Evolutionary conservation across 2,329 filamentous ascomycete species (phyloP), one percentile per base, ranked within the genome.

Genomic region (Atkinsonella hypoxylon): DNA sequence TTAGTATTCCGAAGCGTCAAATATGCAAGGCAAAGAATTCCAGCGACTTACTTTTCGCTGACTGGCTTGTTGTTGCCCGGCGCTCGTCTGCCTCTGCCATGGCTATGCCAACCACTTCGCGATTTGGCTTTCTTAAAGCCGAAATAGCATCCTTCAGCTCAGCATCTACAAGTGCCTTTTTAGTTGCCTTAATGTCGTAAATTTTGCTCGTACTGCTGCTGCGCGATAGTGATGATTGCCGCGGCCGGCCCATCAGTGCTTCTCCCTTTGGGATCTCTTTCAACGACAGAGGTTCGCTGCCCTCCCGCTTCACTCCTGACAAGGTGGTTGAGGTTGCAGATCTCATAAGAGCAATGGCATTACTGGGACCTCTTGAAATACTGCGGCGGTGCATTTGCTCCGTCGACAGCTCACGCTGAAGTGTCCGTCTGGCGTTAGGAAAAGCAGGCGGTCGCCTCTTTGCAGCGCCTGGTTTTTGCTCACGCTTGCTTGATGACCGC

Each of bases 71-170:
- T 15, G 70, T 70, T 5, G 72, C 69, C 49, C 82, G 77, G 57
- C 76, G 77, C 62, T 89, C 83, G 4, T 79, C 76, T 26, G 79
- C 82, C 56, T 87, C 84, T 3, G 77, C 79, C 51, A 86, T 73
- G 38, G 80, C 76, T 58, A 81, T 82, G 32, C 81, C 81, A 12
- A 83, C 84, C 40, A 85, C 72, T 20, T 79, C 76, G 44, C 87
- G 78, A 59, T 91, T 89, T 1, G 87, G 87, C 64, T 83, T 88
- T 62, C 85, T 83, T 41, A 91, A 64, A 10, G 82, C 77, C 6
- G 78, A 78, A 47, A 93, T 90, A 9, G 87, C 87, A 52, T 87
- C 79, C 56, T 81, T 79, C 34, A 91, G 67, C 59, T 89, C 83
- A 30, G 82, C 79, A 45, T 88, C 81, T 2, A 88, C 75, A 20